phyloP scores from a whole-genome alignment of 2,329 filamentous ascomycete species.

The Exophiala xenobiotica region DNA sequence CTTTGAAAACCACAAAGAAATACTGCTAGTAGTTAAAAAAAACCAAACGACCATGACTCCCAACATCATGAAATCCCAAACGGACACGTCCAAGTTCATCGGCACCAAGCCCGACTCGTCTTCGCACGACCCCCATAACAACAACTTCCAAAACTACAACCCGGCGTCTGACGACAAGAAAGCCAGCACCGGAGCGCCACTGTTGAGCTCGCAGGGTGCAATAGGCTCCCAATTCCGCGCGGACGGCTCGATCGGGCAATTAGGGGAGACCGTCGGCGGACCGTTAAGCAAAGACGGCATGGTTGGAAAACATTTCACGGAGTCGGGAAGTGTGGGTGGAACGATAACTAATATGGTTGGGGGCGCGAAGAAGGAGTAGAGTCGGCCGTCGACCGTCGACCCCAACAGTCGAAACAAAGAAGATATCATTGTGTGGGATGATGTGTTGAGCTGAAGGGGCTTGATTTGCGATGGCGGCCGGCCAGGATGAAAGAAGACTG shows the following conservation, averaged over 20 bases:
- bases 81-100: constrained; percentile 2
- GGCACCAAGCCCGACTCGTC: not conserved
- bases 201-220: constrained; percentile 35
- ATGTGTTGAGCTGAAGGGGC: too few relatives aligned
- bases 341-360: constrained; percentile 3
- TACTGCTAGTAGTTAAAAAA: too few relatives aligned
- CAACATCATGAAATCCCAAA: constrained; percentile 7
- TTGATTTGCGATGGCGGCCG: too few relatives aligned
- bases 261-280: constrained; percentile 18
- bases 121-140: not conserved
- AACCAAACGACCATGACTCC: constrained; percentile 5
- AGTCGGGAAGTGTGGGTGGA: constrained; percentile 1
- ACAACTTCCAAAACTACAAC: constrained; percentile 4
- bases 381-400: too few relatives aligned
- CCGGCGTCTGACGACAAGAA: not conserved
- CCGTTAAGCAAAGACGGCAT: constrained; percentile 36
- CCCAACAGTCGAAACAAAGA: too few relatives aligned
- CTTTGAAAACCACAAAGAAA: too few relatives aligned
- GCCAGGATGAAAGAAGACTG: too few relatives aligned
- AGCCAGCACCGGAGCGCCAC: not conserved
- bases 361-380: not conserved
- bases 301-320: constrained; percentile 40
- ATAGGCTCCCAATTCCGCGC: constrained; percentile 39
- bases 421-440: too few relatives aligned
- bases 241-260: constrained; percentile 7